Evolutionary conservation across 352 stramenopile species (phyloP).

Genomic region (Sclerospora graminicola): DNA sequence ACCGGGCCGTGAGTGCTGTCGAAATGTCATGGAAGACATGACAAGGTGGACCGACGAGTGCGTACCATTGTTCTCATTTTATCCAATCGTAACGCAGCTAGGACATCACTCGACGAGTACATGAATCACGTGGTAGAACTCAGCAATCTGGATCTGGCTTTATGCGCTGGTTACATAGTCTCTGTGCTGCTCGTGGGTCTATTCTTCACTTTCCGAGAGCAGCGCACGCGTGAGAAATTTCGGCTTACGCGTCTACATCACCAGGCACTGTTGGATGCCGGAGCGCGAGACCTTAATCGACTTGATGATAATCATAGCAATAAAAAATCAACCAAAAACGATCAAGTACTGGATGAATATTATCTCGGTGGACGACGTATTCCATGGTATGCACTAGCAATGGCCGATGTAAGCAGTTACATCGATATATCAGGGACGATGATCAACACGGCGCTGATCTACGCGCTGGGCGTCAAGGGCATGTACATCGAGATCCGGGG

Average conservation of each 20-base stretch:
- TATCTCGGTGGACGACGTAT: constrained; percentile 60
- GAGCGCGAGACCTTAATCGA: constrained; percentile 10
- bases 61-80: too few species aligned
- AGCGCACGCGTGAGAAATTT: constrained; percentile 26
- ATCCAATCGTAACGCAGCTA: too few species aligned
- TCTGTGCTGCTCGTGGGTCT: constrained; percentile 59
- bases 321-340: constrained; percentile 2
- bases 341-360: constrained; percentile 56
- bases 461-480: constrained; percentile 68
- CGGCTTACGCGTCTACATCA: constrained; percentile 21
- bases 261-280: constrained; percentile 9
- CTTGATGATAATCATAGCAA: background rate
- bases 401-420: constrained; percentile 77
- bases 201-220: constrained; percentile 55
- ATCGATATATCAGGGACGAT: constrained; percentile 81
- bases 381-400: constrained; percentile 58
- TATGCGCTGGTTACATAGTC: constrained; percentile 44
- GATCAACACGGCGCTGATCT: constrained; percentile 79
- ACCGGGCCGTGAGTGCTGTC: too few species aligned
- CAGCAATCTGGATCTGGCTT: constrained; percentile 32
- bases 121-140: constrained; percentile 21
- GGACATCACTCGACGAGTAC: too few species aligned
- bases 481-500: constrained; percentile 82
- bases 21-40: too few species aligned
- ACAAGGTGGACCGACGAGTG: too few species aligned